Evolutionary conservation across 148 eudicot genomes (phyloP).

Genomic region (Vaccinium corymbosum): DNA sequence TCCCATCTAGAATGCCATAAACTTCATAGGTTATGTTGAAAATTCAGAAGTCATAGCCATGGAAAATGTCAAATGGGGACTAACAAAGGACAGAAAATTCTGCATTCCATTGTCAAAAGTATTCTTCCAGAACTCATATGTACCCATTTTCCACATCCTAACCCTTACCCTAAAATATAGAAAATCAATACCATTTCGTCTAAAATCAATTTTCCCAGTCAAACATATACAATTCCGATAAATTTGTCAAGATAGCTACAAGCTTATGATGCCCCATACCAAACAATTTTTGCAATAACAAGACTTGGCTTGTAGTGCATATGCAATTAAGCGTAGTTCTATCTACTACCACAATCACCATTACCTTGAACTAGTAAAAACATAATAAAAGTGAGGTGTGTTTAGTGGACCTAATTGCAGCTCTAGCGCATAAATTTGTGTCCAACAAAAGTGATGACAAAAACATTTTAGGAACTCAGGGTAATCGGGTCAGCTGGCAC

Average conservation of each 20-base stretch:
- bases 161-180: neutral
- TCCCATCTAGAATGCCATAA: neutral
- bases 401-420: neutral
- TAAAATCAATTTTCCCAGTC: neutral
- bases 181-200: neutral
- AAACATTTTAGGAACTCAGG: too few relatives aligned
- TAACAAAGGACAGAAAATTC: neutral
- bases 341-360: neutral
- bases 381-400: too few relatives aligned
- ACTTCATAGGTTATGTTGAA: conserved; percentile 5
- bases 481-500: too few relatives aligned
- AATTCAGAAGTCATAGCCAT: neutral
- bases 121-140: neutral
- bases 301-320: neutral
- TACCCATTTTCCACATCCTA: neutral
- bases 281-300: neutral
- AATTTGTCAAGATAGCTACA: neutral
- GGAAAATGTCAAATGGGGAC: neutral
- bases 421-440: neutral
- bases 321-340: neutral
- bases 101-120: neutral
- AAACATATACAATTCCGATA: neutral
- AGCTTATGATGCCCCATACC: neutral
- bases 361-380: neutral
- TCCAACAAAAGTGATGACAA: neutral